Percentiles rank a stretch among this genome's conserved stretches.
These are phyloP conservation scores for Viola pubescens DNA, from an alignment of 441 rosid species.

Conservation along the genomic window DNA sequence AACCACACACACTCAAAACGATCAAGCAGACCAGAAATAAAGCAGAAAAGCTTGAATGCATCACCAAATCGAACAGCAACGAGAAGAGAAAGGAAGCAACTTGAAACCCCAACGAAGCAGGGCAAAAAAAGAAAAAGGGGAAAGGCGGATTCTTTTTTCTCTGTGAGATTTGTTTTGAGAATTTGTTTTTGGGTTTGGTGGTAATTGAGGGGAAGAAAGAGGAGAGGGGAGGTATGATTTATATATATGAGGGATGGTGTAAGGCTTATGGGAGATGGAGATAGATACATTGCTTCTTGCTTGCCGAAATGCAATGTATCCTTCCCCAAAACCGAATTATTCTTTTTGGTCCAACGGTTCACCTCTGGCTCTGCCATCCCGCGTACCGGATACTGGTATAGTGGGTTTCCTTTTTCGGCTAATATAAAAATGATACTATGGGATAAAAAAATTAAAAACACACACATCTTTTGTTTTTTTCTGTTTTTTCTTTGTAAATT, in stretches of 20 bases:
- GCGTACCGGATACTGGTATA: slow-evolving; percentile 9
- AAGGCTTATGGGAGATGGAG: background rate
- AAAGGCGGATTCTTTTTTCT: background rate
- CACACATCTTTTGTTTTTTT: no score
- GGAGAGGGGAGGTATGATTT: background rate
- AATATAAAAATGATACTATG: background rate
- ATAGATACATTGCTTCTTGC: slow-evolving; percentile 26
- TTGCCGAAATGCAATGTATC: slow-evolving; percentile 44
- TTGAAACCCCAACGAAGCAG: slow-evolving; percentile 38
- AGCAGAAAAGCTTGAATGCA: slow-evolving; percentile 33
- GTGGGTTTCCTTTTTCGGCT: background rate
- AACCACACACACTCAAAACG: slow-evolving; percentile 9
- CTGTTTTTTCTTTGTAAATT: no score
- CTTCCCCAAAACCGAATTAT: slow-evolving; percentile 22
- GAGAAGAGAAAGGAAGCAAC: slow-evolving; percentile 7
- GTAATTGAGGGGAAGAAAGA: background rate
- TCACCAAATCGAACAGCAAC: slow-evolving; percentile 4
- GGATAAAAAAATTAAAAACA: no score
- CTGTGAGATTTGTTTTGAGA: background rate
- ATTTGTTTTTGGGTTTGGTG: background rate
- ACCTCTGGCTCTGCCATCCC: slow-evolving; percentile 10
- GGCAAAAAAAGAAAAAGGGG: slow-evolving; percentile 33
- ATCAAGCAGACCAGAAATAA: slow-evolving; percentile 16
- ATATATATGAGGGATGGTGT: slow-evolving; percentile 4
- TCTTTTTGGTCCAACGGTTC: slow-evolving; percentile 18